These are phyloP conservation scores for Amphirosellinia nigrospora DNA, from an alignment of 495 filamentous ascomycete genomes.

Conservation along the genomic window DNA sequence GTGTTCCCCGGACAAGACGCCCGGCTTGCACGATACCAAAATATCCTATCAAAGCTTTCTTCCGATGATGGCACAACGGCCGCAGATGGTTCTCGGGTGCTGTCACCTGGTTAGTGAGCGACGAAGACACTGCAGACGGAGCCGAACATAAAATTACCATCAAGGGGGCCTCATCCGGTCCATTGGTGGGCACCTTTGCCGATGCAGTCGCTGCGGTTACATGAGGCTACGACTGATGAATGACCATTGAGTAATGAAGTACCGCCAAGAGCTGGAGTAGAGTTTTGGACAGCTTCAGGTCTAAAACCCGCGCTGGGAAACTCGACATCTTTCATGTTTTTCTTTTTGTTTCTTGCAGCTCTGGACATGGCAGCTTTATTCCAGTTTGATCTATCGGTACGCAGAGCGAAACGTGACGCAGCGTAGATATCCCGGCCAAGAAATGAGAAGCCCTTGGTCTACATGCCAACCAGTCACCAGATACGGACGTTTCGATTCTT, in stretches of 20 bases:
- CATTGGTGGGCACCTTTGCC: conserved; percentile 57
- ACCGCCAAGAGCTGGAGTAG: conserved; percentile 5
- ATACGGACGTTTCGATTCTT: conserved; percentile 5
- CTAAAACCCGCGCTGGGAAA: neutral
- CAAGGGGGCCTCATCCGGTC: conserved; percentile 51
- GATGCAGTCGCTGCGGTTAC: conserved; percentile 52
- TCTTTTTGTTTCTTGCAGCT: neutral
- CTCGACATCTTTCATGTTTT: neutral
- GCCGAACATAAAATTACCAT: conserved; percentile 47
- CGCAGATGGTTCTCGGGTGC: conserved; percentile 37
- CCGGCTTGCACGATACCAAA: conserved; percentile 56
- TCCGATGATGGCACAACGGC: conserved; percentile 45
- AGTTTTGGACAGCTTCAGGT: neutral
- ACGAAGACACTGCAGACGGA: conserved; percentile 55
- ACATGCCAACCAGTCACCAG: neutral
- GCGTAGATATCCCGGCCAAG: neutral
- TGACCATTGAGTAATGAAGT: conserved; percentile 19
- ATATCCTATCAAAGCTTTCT: conserved; percentile 57
- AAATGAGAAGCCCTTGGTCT: conserved; percentile 8
- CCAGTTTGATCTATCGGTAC: neutral
- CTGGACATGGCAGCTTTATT: neutral
- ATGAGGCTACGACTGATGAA: conserved; percentile 35
- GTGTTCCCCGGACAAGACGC: conserved; percentile 51
- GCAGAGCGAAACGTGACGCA: neutral
- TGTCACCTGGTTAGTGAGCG: conserved; percentile 53